Evolutionary conservation across 768 basidiomycete species (phyloP).

Genomic region (Kwoniella newhampshirensis): DNA sequence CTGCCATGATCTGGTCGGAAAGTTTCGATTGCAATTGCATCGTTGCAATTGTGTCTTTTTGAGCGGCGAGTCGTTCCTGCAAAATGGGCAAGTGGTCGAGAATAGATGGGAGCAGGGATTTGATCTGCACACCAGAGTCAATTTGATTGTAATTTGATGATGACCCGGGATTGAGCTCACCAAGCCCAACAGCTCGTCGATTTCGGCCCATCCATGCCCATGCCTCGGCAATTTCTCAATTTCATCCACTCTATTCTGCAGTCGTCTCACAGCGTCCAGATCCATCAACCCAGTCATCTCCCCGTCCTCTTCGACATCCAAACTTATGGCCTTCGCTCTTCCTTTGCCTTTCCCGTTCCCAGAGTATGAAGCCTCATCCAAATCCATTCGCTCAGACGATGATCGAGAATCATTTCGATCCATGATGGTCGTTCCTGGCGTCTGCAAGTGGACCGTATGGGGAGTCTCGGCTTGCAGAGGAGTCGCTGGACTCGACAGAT

Average conservation of each 20-base stretch:
- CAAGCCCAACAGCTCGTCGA: constrained; percentile 22
- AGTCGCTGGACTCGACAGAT: constrained; percentile 8
- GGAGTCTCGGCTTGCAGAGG: constrained; percentile 13
- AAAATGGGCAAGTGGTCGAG: constrained; percentile 37
- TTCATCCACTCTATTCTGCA: constrained; percentile 14
- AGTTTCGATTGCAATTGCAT: constrained; percentile 39
- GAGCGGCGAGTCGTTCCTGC: constrained; percentile 34
- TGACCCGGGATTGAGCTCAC: constrained; percentile 8
- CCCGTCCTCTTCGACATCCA: neutral
- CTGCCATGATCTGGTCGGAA: constrained; percentile 23
- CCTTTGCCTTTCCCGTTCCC: constrained; percentile 3
- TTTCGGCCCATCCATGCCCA: constrained; percentile 6
- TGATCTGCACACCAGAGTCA: constrained; percentile 17
- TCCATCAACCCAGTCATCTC: constrained; percentile 3
- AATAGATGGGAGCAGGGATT: constrained; percentile 24
- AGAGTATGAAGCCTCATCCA: neutral
- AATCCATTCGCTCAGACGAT: neutral
- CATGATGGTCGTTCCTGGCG: constrained; percentile 10
- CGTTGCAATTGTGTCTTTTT: constrained; percentile 39
- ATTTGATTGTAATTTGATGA: neutral
- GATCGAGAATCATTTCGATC: constrained; percentile 3
- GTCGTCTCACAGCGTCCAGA: constrained; percentile 13
- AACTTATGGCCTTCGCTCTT: neutral
- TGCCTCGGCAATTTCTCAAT: constrained; percentile 1
- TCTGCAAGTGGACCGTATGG: constrained; percentile 14